Evolutionary conservation across 2,329 filamentous ascomycete species (phyloP).

Genomic region (Helicocarpus griseus): DNA sequence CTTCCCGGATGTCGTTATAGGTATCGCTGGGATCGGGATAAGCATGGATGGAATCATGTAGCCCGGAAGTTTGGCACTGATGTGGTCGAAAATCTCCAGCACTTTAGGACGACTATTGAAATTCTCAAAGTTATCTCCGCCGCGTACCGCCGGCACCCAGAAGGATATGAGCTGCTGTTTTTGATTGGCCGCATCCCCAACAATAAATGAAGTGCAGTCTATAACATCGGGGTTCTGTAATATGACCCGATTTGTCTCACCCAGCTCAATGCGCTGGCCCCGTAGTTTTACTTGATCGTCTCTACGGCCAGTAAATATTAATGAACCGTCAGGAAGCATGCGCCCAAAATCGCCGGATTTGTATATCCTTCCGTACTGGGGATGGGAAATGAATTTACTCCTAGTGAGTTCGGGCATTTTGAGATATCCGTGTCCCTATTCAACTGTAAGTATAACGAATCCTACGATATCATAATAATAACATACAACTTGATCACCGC

Average conservation of each 20-base stretch:
- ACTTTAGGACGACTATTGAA: constrained; percentile 18
- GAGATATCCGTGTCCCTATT: constrained; percentile 56
- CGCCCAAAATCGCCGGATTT: constrained; percentile 74
- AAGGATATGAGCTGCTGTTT: constrained; percentile 57
- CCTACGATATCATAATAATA: neutral
- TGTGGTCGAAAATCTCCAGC: constrained; percentile 41
- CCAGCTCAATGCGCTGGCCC: constrained; percentile 69
- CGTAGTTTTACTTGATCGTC: constrained; percentile 77
- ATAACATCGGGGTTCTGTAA: constrained; percentile 42
- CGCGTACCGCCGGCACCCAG: constrained; percentile 44
- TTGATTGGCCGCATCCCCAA: constrained; percentile 31
- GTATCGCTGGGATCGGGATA: constrained; percentile 59
- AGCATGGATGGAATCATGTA: constrained; percentile 76
- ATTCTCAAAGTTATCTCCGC: neutral
- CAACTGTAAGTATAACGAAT: constrained; percentile 6
- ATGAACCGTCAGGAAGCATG: constrained; percentile 64
- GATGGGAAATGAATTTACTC: constrained; percentile 60
- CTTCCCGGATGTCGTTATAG: constrained; percentile 66
- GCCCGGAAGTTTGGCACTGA: constrained; percentile 50
- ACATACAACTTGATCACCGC: constrained; percentile 65
- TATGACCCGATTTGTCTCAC: constrained; percentile 60
- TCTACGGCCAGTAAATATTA: constrained; percentile 62
- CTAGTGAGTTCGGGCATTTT: constrained; percentile 53
- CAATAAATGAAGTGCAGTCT: constrained; percentile 57
- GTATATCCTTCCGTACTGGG: constrained; percentile 62